Conservation (phyloP, 495 filamentous ascomycete genomes). For the Cudoniella acicularis region DNA sequence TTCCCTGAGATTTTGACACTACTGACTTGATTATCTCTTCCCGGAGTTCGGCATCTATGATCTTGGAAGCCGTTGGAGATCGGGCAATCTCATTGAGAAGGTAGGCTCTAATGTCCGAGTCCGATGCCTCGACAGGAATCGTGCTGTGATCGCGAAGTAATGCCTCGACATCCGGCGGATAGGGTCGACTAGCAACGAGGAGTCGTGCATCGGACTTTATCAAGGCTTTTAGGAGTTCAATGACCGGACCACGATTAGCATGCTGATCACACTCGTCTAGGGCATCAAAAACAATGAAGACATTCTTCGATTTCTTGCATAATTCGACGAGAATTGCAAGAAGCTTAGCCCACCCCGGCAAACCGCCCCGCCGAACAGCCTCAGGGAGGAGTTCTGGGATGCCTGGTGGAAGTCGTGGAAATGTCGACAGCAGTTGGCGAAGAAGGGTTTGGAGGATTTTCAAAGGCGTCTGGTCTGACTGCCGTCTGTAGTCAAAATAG, state of each 20-base stretch:
- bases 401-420: not conserved
- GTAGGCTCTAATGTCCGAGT: too few relatives aligned
- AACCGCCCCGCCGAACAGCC: not conserved
- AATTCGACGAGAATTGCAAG: not conserved
- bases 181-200: not conserved
- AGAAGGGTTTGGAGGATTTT: not conserved
- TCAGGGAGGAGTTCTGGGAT: not conserved
- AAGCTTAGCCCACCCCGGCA: not conserved
- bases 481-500: not conserved
- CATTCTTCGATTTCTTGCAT: not conserved
- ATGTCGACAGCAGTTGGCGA: not conserved
- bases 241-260: not conserved
- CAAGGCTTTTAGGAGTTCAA: not conserved
- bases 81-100: not conserved
- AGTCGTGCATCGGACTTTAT: not conserved
- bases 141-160: too few relatives aligned
- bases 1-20: not conserved
- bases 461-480: not conserved
- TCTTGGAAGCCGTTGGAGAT: too few relatives aligned
- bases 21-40: not conserved
- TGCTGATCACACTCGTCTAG: not conserved
- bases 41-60: not conserved
- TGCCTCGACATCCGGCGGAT: too few relatives aligned
- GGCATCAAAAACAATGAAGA: not conserved
- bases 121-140: too few relatives aligned